Percentiles rank a stretch among this genome's conserved stretches.
Evolutionary conservation across 2,329 filamentous ascomycete genomes (phyloP).

Genomic region (Ceratocystis smalleyi): DNA sequence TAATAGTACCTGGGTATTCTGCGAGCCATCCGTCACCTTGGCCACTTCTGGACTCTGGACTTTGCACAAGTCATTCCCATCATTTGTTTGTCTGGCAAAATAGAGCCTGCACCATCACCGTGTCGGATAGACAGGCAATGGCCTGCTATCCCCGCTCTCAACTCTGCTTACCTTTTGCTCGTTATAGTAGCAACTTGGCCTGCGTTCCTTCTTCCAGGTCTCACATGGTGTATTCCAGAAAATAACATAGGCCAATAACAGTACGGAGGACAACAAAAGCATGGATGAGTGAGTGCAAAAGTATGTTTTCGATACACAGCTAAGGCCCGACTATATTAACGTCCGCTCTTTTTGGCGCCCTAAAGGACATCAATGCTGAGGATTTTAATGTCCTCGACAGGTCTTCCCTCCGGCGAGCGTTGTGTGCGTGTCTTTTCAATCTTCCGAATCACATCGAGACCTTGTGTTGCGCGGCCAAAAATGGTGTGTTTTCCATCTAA

Average conservation of each 20-base stretch:
- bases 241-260: background rate
- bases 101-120: no score
- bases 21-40: background rate
- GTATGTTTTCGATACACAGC: background rate
- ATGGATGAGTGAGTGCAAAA: background rate
- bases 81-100: no score
- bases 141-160: no score
- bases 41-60: background rate
- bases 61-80: background rate
- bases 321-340: background rate
- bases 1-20: background rate
- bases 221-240: background rate
- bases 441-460: constrained; percentile 84
- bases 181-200: background rate
- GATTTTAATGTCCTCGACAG: constrained; percentile 94
- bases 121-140: no score
- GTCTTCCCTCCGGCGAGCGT: constrained; percentile 79
- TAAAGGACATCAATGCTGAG: constrained; percentile 61
- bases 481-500: constrained; percentile 92
- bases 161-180: background rate
- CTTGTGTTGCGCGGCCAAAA: constrained; percentile 79
- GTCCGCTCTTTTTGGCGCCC: constrained; percentile 2
- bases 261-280: background rate
- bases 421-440: constrained; percentile 83
- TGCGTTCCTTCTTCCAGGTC: background rate